These are phyloP conservation scores for Anastatica hierochuntica DNA, from an alignment of 345 rosid genomes.

Conservation along the genomic window DNA sequence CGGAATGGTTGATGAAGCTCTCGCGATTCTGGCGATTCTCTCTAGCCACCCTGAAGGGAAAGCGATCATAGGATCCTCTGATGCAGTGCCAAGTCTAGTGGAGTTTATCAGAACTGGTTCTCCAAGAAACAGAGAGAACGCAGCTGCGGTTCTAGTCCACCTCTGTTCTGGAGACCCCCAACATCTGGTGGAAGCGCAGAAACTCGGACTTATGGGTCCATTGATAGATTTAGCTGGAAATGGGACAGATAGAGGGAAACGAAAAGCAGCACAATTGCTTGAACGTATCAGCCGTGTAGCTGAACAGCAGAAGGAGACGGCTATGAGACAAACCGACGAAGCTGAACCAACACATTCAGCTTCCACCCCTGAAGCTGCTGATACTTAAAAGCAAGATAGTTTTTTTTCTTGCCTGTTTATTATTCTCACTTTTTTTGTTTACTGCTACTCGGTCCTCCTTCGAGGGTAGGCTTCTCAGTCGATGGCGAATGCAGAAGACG, in stretches of 20 bases:
- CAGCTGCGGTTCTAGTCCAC: conserved; percentile 77
- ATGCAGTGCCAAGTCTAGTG: conserved; percentile 50
- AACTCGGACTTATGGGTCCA: conserved; percentile 69
- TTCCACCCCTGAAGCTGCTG: conserved; percentile 24
- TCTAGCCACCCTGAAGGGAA: conserved; percentile 73
- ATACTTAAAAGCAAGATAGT: conserved; percentile 42
- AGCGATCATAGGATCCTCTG: conserved; percentile 50
- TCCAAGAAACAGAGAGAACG: conserved; percentile 74
- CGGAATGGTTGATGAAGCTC: conserved; percentile 62
- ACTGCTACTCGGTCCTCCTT: conserved; percentile 3
- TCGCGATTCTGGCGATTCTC: conserved; percentile 70
- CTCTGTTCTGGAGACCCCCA: conserved; percentile 72
- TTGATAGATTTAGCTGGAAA: conserved; percentile 65
- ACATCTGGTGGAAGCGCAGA: conserved; percentile 60
- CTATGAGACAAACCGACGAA: conserved; percentile 21
- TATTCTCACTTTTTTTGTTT: not conserved
- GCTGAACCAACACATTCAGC: conserved; percentile 31
- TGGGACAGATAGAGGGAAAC: conserved; percentile 58
- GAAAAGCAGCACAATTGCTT: too few species aligned
- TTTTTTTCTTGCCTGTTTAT: too few species aligned
- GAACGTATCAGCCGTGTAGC: too few species aligned
- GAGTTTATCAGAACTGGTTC: conserved; percentile 53
- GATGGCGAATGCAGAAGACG: not conserved
- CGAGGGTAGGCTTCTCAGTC: not conserved
- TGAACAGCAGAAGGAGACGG: not conserved